These are phyloP conservation scores for Hsuehochloa calcarea DNA, from an alignment of 176 grass and related monocot genomes.

Conservation along the genomic window DNA sequence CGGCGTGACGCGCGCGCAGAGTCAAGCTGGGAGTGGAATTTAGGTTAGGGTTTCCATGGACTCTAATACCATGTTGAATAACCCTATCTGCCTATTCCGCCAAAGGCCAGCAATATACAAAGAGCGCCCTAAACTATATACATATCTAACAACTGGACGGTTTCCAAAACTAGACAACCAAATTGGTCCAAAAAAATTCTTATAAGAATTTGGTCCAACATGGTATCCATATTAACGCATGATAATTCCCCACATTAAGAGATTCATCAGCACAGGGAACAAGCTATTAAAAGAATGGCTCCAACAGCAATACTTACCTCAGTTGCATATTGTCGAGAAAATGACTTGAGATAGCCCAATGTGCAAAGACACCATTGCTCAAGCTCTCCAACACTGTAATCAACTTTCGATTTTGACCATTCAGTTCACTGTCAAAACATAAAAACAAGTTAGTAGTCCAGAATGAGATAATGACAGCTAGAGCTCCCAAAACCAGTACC, in stretches of 20 bases:
- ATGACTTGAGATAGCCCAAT: conserved; percentile 89
- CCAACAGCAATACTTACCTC: conserved; percentile 53
- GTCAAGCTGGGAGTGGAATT: too few species aligned
- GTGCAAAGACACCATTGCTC: conserved; percentile 97
- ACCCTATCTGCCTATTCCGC: too few species aligned
- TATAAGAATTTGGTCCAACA: background rate
- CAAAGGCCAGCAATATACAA: too few species aligned
- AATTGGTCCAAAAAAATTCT: background rate
- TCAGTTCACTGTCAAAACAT: conserved; percentile 49
- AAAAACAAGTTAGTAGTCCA: background rate
- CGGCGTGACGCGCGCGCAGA: too few species aligned
- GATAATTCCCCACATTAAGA: background rate
- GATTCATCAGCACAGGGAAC: conserved; percentile 6
- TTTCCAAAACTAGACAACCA: background rate
- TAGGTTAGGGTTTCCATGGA: too few species aligned
- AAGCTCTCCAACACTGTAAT: conserved; percentile 65
- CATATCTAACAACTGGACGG: background rate
- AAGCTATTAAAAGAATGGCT: background rate
- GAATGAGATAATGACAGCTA: background rate
- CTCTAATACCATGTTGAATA: too few species aligned
- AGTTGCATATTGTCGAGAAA: conserved; percentile 91
- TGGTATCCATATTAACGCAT: conserved; percentile 10
- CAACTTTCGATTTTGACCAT: conserved; percentile 47
- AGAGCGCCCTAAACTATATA: too few species aligned
- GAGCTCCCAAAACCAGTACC: background rate